Base-by-base conservation (phyloP, 768 basidiomycete genomes). In the Leccinum arenicola region DNA sequence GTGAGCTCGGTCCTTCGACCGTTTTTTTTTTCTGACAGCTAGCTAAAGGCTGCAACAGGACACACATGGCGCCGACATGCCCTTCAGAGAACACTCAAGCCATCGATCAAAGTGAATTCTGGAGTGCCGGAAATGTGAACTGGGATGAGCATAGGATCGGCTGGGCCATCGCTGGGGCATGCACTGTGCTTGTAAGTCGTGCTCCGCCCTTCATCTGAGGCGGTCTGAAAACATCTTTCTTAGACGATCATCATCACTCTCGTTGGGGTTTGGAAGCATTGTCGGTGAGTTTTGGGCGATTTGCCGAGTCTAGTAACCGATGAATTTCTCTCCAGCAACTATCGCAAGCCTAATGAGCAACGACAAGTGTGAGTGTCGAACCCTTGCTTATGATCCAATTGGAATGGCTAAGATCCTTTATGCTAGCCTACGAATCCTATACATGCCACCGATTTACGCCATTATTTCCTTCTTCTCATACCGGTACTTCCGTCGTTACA, bases 391-490 rank as follows among this genome's bases (percentile, higher is more conserved):
- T n/a, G 38, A 50, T 52, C 8, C 19, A 38, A 56, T 48, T 10
- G 12, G 45, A 19, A 47, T 40, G 52, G 40, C 55, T 40, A 19
- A 55, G 31, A 21, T 35, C 9, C 19, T 43, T 36, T 17, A 29
- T 52, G 27, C 15, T 68, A 91, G 88, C 58, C 65, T 92, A n/a
- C 85, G 91, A 58, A 84, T 93, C 52, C 67, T 93, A 61, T 91
- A 91, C 65, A 89, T 94, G 91, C 91, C 92, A 2, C 82, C 85
- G 1, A 78, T 93, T 40, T 93, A 89, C 70, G 87, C 87, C 27
- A 75, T 93, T 61, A 83, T 95, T 52, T 91, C 91, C 3, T 95
- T 95, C 76, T 82, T 91, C 65, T 89, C 89, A 23, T 95, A 91
- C 66, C 84, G 93, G 1, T 95, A 76, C 75, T 95, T 90, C 76